Evolutionary conservation across 331 rosid species (phyloP).

Genomic region (Quercus lobata): DNA sequence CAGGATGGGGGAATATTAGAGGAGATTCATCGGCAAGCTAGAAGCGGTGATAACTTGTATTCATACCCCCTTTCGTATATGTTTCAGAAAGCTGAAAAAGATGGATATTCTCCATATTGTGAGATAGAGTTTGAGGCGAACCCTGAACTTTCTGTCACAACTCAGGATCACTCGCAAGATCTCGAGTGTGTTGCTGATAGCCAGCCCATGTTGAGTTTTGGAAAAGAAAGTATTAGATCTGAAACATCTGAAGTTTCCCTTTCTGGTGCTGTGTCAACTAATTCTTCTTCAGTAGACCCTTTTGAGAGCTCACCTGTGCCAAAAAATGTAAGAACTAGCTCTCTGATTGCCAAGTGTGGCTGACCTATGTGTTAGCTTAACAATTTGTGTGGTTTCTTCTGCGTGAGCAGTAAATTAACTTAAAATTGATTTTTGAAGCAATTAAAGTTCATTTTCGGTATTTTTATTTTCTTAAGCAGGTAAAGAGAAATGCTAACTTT

Average conservation of each 20-base stretch:
- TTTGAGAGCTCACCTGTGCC: conserved; percentile 29
- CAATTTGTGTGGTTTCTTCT: conserved; percentile 8
- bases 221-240: conserved; percentile 29
- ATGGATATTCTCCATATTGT: conserved; percentile 70
- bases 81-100: conserved; percentile 56
- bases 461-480: conserved; percentile 35
- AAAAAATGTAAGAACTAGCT: conserved; percentile 45
- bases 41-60: conserved; percentile 50
- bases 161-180: conserved; percentile 36
- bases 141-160: conserved; percentile 25
- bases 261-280: conserved; percentile 49
- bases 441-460: conserved; percentile 2
- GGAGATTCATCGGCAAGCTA: conserved; percentile 44
- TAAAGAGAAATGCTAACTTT: conserved; percentile 35
- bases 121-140: conserved; percentile 48
- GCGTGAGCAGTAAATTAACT: conserved; percentile 1
- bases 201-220: conserved; percentile 20
- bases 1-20: conserved; percentile 51
- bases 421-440: conserved; percentile 13
- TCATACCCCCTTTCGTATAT: conserved; percentile 47
- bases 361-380: not conserved
- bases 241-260: conserved; percentile 49
- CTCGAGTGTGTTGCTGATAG: conserved; percentile 31
- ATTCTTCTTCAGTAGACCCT: conserved; percentile 51
- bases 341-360: conserved; percentile 6